Percentiles rank a stretch among this genome's conserved stretches.
Evolutionary conservation across 306 rosid genomes (phyloP).

Genomic region (Quercus robur): DNA sequence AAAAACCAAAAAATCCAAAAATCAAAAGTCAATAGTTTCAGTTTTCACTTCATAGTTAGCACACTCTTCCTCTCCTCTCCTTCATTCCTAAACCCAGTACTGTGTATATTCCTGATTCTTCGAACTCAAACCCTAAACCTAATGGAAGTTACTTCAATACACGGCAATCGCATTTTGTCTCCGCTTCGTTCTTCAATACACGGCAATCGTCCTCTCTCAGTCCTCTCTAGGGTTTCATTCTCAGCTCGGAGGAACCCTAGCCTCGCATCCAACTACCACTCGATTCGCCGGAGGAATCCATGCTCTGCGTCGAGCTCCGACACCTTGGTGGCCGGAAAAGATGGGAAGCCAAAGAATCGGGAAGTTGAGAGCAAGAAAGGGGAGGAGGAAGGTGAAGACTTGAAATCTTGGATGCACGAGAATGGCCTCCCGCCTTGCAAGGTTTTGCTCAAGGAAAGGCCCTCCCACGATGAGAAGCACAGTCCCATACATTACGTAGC

Average conservation of each 20-base stretch:
- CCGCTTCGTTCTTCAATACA: constrained; percentile 32
- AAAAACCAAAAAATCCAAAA: no score
- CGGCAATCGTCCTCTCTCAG: constrained; percentile 26
- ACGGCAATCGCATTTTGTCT: constrained; percentile 40
- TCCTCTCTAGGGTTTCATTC: constrained; percentile 28
- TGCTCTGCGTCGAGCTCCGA: constrained; percentile 68
- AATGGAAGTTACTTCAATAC: constrained; percentile 56
- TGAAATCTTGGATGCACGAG: constrained; percentile 89
- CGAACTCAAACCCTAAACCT: constrained; percentile 14
- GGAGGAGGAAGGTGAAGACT: constrained; percentile 49
- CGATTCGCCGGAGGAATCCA: constrained; percentile 21
- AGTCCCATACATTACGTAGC: constrained; percentile 85
- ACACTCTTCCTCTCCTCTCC: background rate
- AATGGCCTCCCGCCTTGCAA: constrained; percentile 87
- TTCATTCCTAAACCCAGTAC: background rate
- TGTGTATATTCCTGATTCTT: background rate
- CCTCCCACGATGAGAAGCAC: constrained; percentile 50
- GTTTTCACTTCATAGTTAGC: background rate
- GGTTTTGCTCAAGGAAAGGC: constrained; percentile 68
- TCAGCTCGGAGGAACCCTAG: constrained; percentile 19
- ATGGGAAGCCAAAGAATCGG: constrained; percentile 30
- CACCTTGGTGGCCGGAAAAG: constrained; percentile 59
- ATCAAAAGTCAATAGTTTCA: no score
- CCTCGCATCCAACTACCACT: constrained; percentile 8
- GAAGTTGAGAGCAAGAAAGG: constrained; percentile 40